phyloP scores from a whole-genome alignment of 768 basidiomycete genomes.

The Boletus rubropictus region DNA sequence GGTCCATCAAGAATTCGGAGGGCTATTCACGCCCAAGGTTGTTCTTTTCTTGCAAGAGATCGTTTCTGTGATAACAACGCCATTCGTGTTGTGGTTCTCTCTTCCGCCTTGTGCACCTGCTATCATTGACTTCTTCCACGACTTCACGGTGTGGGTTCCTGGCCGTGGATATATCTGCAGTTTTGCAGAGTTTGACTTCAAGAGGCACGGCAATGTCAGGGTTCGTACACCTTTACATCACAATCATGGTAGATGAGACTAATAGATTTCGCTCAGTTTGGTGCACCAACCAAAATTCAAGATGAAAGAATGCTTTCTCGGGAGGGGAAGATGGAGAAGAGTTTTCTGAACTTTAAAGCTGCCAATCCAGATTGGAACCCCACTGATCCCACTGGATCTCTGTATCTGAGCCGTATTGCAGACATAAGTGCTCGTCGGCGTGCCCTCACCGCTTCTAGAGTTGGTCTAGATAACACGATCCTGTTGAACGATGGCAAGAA shows the following conservation, averaged over 20 bases:
- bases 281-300: constrained; percentile 64
- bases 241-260: neutral
- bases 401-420: constrained; percentile 83
- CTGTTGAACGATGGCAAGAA: constrained; percentile 32
- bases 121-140: constrained; percentile 96
- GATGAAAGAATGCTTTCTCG: constrained; percentile 79
- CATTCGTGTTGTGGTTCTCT: constrained; percentile 90
- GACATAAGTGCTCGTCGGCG: constrained; percentile 51
- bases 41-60: constrained; percentile 84
- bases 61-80: constrained; percentile 86
- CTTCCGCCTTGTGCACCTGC: constrained; percentile 84
- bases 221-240: constrained; percentile 35
- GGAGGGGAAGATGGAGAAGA: constrained; percentile 99
- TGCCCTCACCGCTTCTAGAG: constrained; percentile 24
- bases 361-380: constrained; percentile 97
- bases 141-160: constrained; percentile 95
- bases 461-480: constrained; percentile 24
- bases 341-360: constrained; percentile 92
- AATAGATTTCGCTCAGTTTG: constrained; percentile 48
- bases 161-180: constrained; percentile 96
- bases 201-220: constrained; percentile 88
- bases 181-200: constrained; percentile 98
- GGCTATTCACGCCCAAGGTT: constrained; percentile 91
- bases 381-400: constrained; percentile 80
- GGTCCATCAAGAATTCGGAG: constrained; percentile 89